These are phyloP conservation scores for Cavenderia fasciculata DNA, from an alignment of 78 protist species.

Conservation along the genomic window DNA sequence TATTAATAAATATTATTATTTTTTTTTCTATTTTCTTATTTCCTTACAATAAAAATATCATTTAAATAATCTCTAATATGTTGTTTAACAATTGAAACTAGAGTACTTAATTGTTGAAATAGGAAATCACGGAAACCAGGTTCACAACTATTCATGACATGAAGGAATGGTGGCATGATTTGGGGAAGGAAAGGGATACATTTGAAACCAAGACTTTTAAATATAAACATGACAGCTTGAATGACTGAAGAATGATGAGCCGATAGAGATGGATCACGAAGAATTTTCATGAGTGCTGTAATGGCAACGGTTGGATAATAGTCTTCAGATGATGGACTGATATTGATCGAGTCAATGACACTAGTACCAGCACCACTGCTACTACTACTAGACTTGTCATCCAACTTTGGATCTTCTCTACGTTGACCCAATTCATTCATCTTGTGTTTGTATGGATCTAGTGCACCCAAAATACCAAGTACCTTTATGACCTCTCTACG, in stretches of 20 bases:
- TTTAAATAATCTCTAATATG: slow-evolving; percentile 91
- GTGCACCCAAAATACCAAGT: slow-evolving; percentile 98
- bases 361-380: not conserved
- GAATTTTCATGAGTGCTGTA: slow-evolving; percentile 87
- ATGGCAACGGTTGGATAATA: slow-evolving; percentile 94
- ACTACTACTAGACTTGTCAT: slow-evolving; percentile 1
- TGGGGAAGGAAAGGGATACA: slow-evolving; percentile 90
- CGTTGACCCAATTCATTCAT: slow-evolving; percentile 71
- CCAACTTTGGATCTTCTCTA: slow-evolving; percentile 67
- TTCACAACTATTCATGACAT: slow-evolving; percentile 83
- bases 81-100: slow-evolving; percentile 92
- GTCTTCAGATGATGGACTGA: slow-evolving; percentile 86
- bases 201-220: slow-evolving; percentile 86
- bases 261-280: slow-evolving; percentile 88
- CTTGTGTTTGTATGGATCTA: slow-evolving; percentile 95
- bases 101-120: slow-evolving; percentile 84
- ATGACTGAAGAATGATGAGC: slow-evolving; percentile 74
- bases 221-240: slow-evolving; percentile 89
- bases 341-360: not conserved
- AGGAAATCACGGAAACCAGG: slow-evolving; percentile 80
- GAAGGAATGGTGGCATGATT: slow-evolving; percentile 89
- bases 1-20: not conserved
- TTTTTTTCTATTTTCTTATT: not conserved
- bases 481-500: slow-evolving; percentile 84
- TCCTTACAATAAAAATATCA: slow-evolving; percentile 79